Evolutionary conservation across 2,329 filamentous ascomycete species (phyloP).

Genomic region (Malbranchea zuffiana): DNA sequence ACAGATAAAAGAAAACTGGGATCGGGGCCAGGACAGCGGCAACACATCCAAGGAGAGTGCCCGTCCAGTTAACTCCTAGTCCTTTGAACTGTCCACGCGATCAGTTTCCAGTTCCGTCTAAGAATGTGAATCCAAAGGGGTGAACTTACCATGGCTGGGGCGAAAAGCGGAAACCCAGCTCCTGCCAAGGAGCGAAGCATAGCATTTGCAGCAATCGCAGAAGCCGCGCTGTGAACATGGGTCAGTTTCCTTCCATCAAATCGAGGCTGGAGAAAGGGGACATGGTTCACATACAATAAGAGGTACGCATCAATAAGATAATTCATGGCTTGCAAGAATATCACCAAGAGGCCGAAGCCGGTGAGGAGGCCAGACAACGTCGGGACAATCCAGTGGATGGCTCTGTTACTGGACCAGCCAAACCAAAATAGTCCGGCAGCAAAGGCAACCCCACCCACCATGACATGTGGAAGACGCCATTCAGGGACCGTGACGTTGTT

Average conservation of each 20-base stretch:
- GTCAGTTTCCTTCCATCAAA: no score
- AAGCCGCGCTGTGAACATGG: constrained; percentile 32
- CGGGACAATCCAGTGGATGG: constrained; percentile 33
- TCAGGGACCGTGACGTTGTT: constrained; percentile 29
- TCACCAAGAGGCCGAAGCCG: constrained; percentile 38
- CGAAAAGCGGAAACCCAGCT: constrained; percentile 31
- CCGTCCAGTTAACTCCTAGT: constrained; percentile 24
- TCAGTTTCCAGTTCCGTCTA: constrained; percentile 1
- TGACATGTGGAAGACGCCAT: constrained; percentile 38
- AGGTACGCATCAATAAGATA: constrained; percentile 33
- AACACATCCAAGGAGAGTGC: constrained; percentile 24
- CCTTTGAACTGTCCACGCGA: constrained; percentile 20
- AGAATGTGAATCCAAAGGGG: not conserved
- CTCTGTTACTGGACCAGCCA: constrained; percentile 31
- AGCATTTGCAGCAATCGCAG: constrained; percentile 41
- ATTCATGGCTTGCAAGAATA: constrained; percentile 40
- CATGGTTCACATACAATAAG: constrained; percentile 19
- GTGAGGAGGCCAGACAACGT: constrained; percentile 35
- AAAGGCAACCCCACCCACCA: constrained; percentile 37
- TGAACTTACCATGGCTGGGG: constrained; percentile 22
- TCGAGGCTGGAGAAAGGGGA: not conserved
- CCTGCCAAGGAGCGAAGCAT: constrained; percentile 36
- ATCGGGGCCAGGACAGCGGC: constrained; percentile 21
- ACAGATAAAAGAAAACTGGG: constrained; percentile 23
- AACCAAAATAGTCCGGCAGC: constrained; percentile 36